These are phyloP conservation scores for Saturnispora dispora DNA, from an alignment of 805 yeast species.

Conservation along the genomic window DNA sequence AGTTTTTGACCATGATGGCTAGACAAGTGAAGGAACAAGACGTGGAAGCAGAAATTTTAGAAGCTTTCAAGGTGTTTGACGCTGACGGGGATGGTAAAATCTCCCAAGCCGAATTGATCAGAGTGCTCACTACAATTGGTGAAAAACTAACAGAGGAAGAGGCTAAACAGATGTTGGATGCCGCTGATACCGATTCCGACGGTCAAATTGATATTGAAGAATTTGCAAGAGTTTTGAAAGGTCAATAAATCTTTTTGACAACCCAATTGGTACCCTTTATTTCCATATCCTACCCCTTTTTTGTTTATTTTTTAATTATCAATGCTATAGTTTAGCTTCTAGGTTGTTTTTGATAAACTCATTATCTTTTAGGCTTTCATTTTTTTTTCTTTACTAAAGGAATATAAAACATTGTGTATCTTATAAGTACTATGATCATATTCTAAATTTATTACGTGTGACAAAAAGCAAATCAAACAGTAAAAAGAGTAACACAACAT, in stretches of 20 bases:
- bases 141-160: conserved; percentile 94
- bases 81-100: conserved; percentile 94
- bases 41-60: conserved; percentile 92
- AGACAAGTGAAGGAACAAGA: conserved; percentile 94
- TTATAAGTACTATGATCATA: not conserved
- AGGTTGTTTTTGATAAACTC: not conserved
- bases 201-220: conserved; percentile 97
- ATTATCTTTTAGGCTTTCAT: not conserved
- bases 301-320: not conserved
- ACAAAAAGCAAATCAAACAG: not conserved
- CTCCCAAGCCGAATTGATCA: conserved; percentile 92
- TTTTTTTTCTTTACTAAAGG: not conserved
- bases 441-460: not conserved
- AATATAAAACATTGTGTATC: not conserved
- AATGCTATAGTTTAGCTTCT: not conserved
- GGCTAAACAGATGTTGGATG: conserved; percentile 94
- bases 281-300: not conserved
- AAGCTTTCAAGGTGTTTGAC: conserved; percentile 97
- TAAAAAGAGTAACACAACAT: not conserved
- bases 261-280: not conserved
- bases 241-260: conserved; percentile 39
- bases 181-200: conserved; percentile 90
- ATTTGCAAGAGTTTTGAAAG: conserved; percentile 80
- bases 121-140: conserved; percentile 94
- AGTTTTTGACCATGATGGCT: conserved; percentile 79